Evolutionary conservation across 495 filamentous ascomycete species (phyloP), one percentile per base, ranked within the genome.

Genomic region (Ramalina intermedia): DNA sequence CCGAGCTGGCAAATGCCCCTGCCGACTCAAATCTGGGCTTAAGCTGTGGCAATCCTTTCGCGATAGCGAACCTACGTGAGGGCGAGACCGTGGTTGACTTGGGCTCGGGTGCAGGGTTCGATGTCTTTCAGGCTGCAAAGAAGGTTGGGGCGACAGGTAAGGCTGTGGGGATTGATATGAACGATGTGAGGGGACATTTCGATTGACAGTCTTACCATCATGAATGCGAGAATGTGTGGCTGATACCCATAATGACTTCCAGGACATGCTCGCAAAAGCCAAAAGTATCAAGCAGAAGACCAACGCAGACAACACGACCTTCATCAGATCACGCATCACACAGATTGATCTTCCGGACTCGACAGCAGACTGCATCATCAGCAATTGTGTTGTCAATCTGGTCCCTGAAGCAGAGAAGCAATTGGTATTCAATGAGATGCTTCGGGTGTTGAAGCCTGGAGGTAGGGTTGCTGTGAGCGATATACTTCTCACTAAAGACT

Each of bases 131-230:
- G 2, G 79, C 79, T 18, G 67, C 75, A 4, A 59, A 61, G 41
- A 76, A 72, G 48, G 71, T 84, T 12, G 80, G 80, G 0, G 41
- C 52, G 0, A 60, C 55, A 2, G 80, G 80, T 5, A 62, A 61
- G 8, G 76, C 69, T 1, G 78, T 81, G 46, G 81, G 80, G 14
- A 62, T 84, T 18, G 81, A 85, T 60, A 84, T 84, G 73, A 83
- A 71, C 52, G 66, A 79, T 55, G 77, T 75, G 54, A 40, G 46
- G 38, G 12, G 37, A 26, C 43, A 13, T 26, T 21, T 53, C 27
- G 29, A 46, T 20, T 27, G 26, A 23, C 13, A 11, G 3, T 6
- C 6, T 11, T 7, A 16, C 7, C 4, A 23, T 44, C 24, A 6
- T 29, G 26, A 45, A 44, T 50, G 4, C 42, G 46, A 37, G 51